Evolutionary conservation across 352 stramenopile species (phyloP).

Genomic region (Globisporangium canariense): DNA sequence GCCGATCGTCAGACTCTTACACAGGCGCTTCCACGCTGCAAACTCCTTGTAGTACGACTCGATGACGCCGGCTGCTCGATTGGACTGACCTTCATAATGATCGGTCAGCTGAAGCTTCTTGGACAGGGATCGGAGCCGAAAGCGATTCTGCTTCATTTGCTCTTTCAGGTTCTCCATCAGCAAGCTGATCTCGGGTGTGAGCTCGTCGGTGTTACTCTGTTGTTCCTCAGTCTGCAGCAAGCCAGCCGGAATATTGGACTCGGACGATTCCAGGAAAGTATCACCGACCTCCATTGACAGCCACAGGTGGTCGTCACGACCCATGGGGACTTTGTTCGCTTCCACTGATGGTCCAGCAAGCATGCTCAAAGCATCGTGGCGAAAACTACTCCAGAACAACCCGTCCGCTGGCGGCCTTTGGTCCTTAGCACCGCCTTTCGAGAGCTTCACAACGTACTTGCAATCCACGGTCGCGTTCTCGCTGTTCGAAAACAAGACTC

Average conservation of each 20-base stretch:
- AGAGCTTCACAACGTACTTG: constrained; percentile 38
- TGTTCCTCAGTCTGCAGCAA: not conserved
- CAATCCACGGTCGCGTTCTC: constrained; percentile 29
- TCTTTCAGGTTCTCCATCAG: constrained; percentile 75
- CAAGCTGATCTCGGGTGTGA: constrained; percentile 74
- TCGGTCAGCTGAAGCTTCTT: constrained; percentile 36
- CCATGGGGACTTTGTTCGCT: constrained; percentile 38
- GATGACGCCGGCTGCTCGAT: constrained; percentile 21
- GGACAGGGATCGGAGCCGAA: constrained; percentile 44
- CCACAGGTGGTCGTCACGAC: constrained; percentile 36
- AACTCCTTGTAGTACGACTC: constrained; percentile 79
- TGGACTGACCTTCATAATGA: constrained; percentile 16
- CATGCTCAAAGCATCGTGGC: constrained; percentile 52
- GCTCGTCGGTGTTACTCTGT: constrained; percentile 35
- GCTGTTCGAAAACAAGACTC: constrained; percentile 36
- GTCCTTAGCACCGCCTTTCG: constrained; percentile 5
- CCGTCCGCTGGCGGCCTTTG: constrained; percentile 5
- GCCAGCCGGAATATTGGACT: not conserved
- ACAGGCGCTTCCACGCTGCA: constrained; percentile 72
- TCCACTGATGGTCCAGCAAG: constrained; percentile 44
- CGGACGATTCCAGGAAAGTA: constrained; percentile 3
- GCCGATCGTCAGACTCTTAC: constrained; percentile 59
- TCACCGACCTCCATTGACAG: constrained; percentile 48
- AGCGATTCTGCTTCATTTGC: constrained; percentile 72
- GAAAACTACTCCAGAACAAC: constrained; percentile 49